These are phyloP conservation scores for Geranium rotundifolium DNA, from an alignment of 345 rosid species.

Conservation along the genomic window DNA sequence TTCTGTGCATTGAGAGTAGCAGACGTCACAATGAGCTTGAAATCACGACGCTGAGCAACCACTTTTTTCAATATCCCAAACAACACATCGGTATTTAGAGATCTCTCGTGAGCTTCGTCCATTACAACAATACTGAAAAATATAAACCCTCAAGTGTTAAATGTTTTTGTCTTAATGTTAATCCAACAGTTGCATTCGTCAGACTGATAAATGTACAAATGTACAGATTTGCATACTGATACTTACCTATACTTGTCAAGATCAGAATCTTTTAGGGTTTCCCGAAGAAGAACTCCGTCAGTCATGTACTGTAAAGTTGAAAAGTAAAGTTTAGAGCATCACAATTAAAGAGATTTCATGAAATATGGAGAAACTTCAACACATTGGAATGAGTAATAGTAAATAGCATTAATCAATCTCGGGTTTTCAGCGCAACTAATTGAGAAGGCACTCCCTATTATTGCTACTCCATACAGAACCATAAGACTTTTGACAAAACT, in stretches of 20 bases:
- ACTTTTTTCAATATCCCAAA: conserved; percentile 93
- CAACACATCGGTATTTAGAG: conserved; percentile 84
- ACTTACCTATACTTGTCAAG: conserved; percentile 95
- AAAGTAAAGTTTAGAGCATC: conserved; percentile 1
- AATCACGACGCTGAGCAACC: conserved; percentile 91
- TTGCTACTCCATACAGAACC: not conserved
- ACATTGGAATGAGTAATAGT: not conserved
- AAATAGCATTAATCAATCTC: not conserved
- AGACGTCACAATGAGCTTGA: conserved; percentile 95
- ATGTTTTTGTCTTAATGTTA: conserved; percentile 4
- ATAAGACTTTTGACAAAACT: not conserved
- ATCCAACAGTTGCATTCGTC: not conserved
- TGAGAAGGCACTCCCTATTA: not conserved
- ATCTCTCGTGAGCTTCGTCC: conserved; percentile 99
- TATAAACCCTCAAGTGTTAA: conserved; percentile 6
- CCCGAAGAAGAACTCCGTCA: conserved; percentile 92
- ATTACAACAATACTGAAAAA: conserved; percentile 73
- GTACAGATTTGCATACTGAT: conserved; percentile 44
- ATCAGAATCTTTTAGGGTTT: conserved; percentile 92
- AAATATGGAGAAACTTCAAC: no score
- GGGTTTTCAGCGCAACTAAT: no score
- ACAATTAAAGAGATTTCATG: not conserved
- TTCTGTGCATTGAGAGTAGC: conserved; percentile 96
- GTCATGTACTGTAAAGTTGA: conserved; percentile 83
- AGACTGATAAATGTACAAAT: conserved; percentile 5